Percentiles rank a stretch among this genome's conserved stretches.
These are phyloP conservation scores for Pythium pectinolyticum DNA, from an alignment of 352 stramenopile genomes.

Conservation along the genomic window DNA sequence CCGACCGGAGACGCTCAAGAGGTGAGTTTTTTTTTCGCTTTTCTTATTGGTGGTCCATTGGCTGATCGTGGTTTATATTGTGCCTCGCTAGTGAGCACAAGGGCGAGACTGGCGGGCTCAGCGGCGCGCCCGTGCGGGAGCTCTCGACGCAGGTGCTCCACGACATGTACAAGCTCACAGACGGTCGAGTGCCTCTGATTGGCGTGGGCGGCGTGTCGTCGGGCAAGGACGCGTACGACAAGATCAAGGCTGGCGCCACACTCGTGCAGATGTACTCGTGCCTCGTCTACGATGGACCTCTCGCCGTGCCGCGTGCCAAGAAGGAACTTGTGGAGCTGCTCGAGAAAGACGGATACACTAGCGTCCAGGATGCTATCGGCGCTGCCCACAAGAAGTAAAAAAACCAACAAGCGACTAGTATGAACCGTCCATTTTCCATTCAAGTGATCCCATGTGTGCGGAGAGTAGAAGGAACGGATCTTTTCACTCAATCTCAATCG, in stretches of 20 bases:
- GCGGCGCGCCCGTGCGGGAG: constrained; percentile 92
- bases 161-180: constrained; percentile 94
- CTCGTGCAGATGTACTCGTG: constrained; percentile 95
- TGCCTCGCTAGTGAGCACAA: constrained; percentile 48
- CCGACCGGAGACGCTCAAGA: constrained; percentile 81
- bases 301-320: constrained; percentile 87
- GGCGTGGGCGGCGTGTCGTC: constrained; percentile 92
- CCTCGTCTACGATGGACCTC: constrained; percentile 89
- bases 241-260: constrained; percentile 95
- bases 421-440: not conserved
- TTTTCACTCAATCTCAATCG: constrained; percentile 39
- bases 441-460: no score
- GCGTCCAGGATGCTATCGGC: constrained; percentile 86
- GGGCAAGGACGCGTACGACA: constrained; percentile 97
- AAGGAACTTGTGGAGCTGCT: constrained; percentile 85
- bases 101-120: constrained; percentile 92
- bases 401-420: not conserved
- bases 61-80: not conserved
- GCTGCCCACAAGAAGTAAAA: constrained; percentile 55
- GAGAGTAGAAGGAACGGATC: no score
- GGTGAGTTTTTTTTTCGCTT: constrained; percentile 24
- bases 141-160: constrained; percentile 93
- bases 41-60: not conserved
- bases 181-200: constrained; percentile 94
- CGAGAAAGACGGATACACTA: constrained; percentile 76